A percentile compares a stretch with the other conserved stretches of the same genome.
phyloP scores from a whole-genome alignment of 1,139 yeast species.

The Pichia terricola region DNA sequence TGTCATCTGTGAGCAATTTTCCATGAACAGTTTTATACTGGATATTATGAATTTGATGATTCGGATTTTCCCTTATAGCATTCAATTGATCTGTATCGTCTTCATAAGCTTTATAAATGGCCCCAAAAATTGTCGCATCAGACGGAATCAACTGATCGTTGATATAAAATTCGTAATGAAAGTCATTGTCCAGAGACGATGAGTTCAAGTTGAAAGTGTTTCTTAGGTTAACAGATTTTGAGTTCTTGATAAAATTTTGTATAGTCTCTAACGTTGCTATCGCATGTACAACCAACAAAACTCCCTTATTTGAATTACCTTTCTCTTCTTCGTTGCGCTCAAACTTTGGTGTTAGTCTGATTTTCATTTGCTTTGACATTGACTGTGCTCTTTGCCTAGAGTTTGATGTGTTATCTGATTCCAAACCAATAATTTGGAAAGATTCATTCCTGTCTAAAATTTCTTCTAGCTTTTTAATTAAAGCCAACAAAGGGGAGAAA shows the following conservation, averaged over 20 bases:
- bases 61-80: constrained; percentile 29
- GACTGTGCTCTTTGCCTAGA: constrained; percentile 38
- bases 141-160: constrained; percentile 54
- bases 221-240: constrained; percentile 5
- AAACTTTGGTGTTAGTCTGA: constrained; percentile 34
- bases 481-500: constrained; percentile 29
- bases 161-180: constrained; percentile 51
- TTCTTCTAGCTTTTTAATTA: constrained; percentile 58
- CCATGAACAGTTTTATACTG: constrained; percentile 40
- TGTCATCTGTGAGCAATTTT: constrained; percentile 4
- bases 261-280: constrained; percentile 76
- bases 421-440: constrained; percentile 52
- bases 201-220: constrained; percentile 16
- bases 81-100: constrained; percentile 26
- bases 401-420: constrained; percentile 13
- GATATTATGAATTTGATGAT: constrained; percentile 39
- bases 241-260: constrained; percentile 46
- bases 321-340: constrained; percentile 11
- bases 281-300: constrained; percentile 73
- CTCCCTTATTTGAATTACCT: constrained; percentile 29
- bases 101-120: constrained; percentile 50
- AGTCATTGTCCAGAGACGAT: constrained; percentile 17
- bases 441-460: constrained; percentile 67
- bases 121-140: constrained; percentile 76
- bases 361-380: constrained; percentile 63